These are phyloP conservation scores for Xylaria sp. DNA, from an alignment of 2,329 filamentous ascomycete genomes.

Conservation along the genomic window DNA sequence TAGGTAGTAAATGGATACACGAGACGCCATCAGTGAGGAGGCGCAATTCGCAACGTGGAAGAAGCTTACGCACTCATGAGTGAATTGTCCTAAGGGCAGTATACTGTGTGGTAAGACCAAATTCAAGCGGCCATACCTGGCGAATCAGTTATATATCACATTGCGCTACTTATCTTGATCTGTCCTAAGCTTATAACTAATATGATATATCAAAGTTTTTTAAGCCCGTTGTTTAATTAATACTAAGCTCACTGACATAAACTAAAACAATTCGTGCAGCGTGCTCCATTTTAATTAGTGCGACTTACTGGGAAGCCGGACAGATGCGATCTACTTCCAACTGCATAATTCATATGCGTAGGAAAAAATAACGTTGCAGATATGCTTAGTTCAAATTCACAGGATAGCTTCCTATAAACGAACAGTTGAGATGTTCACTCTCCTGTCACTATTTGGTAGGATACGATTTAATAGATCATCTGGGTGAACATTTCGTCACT, in stretches of 20 bases:
- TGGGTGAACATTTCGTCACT: background rate
- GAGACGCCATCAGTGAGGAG: slow-evolving; percentile 26
- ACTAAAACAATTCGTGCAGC: background rate
- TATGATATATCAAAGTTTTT: background rate
- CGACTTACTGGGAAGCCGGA: too few species aligned
- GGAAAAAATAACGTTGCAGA: background rate
- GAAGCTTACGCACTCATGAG: slow-evolving; percentile 13
- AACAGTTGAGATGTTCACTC: background rate
- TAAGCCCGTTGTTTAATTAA: background rate
- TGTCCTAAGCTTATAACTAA: background rate
- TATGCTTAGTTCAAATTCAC: background rate
- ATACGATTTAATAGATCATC: background rate
- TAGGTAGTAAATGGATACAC: background rate
- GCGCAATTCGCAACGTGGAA: slow-evolving; percentile 28
- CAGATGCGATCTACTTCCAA: too few species aligned
- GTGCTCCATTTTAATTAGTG: background rate
- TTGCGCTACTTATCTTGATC: background rate
- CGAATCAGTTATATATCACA: background rate
- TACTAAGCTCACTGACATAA: background rate
- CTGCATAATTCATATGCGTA: background rate
- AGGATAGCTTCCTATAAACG: background rate
- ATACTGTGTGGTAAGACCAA: slow-evolving; percentile 2
- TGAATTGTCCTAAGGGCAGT: background rate
- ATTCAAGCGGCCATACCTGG: background rate
- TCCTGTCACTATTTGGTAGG: background rate